Base-by-base conservation (phyloP, 257 asterid genomes). In the Galeopsis tetrahit region DNA sequence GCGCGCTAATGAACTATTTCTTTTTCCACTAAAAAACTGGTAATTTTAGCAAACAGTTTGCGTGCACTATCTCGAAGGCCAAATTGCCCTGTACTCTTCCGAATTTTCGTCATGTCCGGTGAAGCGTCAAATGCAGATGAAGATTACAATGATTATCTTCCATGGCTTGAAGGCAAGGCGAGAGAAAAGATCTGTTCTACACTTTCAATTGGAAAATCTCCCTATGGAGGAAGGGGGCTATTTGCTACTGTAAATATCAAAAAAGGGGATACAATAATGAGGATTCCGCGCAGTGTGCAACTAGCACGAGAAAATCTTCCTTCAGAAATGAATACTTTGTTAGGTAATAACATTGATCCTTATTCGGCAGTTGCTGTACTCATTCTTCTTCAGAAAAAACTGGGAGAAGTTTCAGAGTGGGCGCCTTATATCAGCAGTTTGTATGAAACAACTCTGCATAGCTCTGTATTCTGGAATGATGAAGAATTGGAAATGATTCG, bases 361-460 rank as follows among this genome's bases (percentile, higher is more conserved):
- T 85, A 85, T 66, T 84, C 91, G 10, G 89, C 81, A 87, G 87
- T 88, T 76, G 92, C 98, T 55, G 57, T 91, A 36, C 82, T 91
- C 76, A 76, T 93, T 76, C 82, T 93, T 10, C 78, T 70, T 34
- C 92, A 93, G 85, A 84, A 73, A 66, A 82, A 34, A 56, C 36
- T 89, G 82, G 96, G 92, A 31, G 70, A 79, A 80, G 69, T 77
- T 53, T 90, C 96, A 21, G 78, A 86, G 73, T 93, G 96, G 96
- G 92, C 79, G 14, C 96, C 94, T 53, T 93, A 90, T 33, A 76
- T 93, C 40, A 72, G 83, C 52, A 71, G 82, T 36, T 90, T 89
- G 74, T 89, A 21, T 21, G 28, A 21, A 21, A 21, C 28, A 21
- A 21, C 96, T 67, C 79, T 8, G 90, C 96, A 93, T 42, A 85